Evolutionary conservation across 148 eudicot genomes (phyloP), one percentile per base, ranked within the genome.

Genomic region (Camellia granthamiana): DNA sequence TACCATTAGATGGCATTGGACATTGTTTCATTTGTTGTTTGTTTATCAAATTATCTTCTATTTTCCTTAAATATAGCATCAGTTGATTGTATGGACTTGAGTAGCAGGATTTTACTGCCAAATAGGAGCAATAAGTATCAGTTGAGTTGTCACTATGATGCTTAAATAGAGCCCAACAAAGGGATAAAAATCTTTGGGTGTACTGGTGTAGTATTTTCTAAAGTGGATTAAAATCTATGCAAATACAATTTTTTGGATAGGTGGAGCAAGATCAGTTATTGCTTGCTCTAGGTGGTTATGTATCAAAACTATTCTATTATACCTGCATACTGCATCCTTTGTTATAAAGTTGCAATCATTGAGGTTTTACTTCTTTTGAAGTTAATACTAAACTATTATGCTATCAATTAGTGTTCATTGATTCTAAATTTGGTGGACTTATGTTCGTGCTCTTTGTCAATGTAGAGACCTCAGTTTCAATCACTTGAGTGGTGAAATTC

Each of bases 391-490:
- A 49, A 51, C 66, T 41, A 43, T 21, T 16, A 49, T 9, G 64
- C 30, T 75, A 69, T 42, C n/a, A 4, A 10, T 75, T n/a, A 3
- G 21, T 47, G 7, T 55, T 68, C 7, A 9, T 66, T 67, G 72
- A 59, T 66, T 60, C 51, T 42, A 11, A 77, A 3, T 49, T 59
- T 16, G 12, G 14, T 69, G 15, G 83, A 69, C 43, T 82, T 77
- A 71, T 56, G 12, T 30, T 1, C 51, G 1, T 15, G 42, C 15
- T 23, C 44, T 72, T 61, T 83, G 51, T 15, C 46, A 47, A 51
- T 84, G 76, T 71, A 89, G 92, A 79, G 92, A 89, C 81, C 90
- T 89, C 60, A 89, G 91, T 81, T 89, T 87, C 51, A 89, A 89
- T 42, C 73, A 83, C 64, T 84, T 89, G 78, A 82, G 79, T 66